A percentile compares a stretch with the other conserved stretches of the same genome.
These are phyloP conservation scores for Durio zibethinus DNA, from an alignment of 345 rosid genomes.

Conservation along the genomic window DNA sequence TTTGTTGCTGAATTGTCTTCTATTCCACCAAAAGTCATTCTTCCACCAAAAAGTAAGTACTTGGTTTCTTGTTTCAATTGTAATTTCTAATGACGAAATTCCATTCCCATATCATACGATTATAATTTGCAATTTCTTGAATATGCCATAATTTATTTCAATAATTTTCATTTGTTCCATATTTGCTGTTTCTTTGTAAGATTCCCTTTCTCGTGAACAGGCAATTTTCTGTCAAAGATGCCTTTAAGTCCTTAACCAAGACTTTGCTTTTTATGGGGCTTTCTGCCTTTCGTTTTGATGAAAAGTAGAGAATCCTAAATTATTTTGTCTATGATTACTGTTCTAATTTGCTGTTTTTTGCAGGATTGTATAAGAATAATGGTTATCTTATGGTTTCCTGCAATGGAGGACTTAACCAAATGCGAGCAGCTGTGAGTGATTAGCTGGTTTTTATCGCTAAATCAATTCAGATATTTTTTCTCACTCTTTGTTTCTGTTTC, in stretches of 20 bases:
- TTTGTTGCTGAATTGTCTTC: constrained; percentile 34
- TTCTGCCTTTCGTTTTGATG: neutral
- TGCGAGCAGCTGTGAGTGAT: constrained; percentile 92
- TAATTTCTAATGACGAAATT: neutral
- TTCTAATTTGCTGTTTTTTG: constrained; percentile 16
- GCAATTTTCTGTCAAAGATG: constrained; percentile 8
- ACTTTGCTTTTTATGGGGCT: neutral
- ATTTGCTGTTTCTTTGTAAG: neutral
- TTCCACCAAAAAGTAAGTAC: constrained; percentile 82
- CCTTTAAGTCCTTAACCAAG: constrained; percentile 7
- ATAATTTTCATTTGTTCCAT: neutral
- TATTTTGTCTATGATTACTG: constrained; percentile 1
- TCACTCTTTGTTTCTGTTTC: neutral
- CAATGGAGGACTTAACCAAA: constrained; percentile 99
- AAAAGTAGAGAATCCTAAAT: constrained; percentile 14
- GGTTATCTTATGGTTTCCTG: constrained; percentile 95
- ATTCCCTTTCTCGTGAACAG: neutral
- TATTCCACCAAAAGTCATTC: constrained; percentile 47
- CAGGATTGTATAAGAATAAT: constrained; percentile 82
- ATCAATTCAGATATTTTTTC: neutral
- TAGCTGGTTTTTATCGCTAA: constrained; percentile 7
- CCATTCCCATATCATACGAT: neutral
- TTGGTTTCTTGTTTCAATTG: neutral
- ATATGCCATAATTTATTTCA: neutral
- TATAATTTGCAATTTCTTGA: neutral